Conservation (phyloP, 2,329 filamentous ascomycete species). For the Aaosphaeria arxii region DNA sequence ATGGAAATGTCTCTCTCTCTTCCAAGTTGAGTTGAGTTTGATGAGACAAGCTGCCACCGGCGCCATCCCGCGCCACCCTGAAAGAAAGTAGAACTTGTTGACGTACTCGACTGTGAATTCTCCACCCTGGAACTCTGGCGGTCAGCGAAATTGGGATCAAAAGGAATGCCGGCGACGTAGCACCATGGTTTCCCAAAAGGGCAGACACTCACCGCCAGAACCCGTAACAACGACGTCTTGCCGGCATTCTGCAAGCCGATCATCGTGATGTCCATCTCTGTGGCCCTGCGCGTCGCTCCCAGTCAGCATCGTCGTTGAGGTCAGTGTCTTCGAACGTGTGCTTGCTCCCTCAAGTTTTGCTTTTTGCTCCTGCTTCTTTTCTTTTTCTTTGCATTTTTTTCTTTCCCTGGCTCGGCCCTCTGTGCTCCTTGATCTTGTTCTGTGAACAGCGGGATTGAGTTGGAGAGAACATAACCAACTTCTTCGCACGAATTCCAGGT, state of each 20-base stretch:
- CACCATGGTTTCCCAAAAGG: slow-evolving; percentile 25
- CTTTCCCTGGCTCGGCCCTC: too few relatives aligned
- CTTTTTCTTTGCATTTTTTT: too few relatives aligned
- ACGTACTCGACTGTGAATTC: slow-evolving; percentile 99
- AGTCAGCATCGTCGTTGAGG: slow-evolving; percentile 12
- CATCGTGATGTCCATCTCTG: slow-evolving; percentile 99
- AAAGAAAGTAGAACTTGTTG: slow-evolving; percentile 12
- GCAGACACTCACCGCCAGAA: slow-evolving; percentile 77
- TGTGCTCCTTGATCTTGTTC: too few relatives aligned
- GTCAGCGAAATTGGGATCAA: slow-evolving; percentile 22
- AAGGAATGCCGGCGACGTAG: slow-evolving; percentile 16
- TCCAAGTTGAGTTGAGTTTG: not conserved
- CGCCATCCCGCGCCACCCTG: slow-evolving; percentile 22
- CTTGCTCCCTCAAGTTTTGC: slow-evolving; percentile 12
- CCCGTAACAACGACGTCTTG: slow-evolving; percentile 91
- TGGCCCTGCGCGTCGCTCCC: slow-evolving; percentile 64
- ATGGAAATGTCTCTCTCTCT: slow-evolving; percentile 10
- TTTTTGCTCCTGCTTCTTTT: slow-evolving; percentile 7
- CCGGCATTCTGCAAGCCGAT: slow-evolving; percentile 97
- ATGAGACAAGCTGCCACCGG: slow-evolving; percentile 17
- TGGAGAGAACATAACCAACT: too few relatives aligned
- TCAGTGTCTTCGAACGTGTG: slow-evolving; percentile 3
- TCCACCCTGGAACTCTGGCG: slow-evolving; percentile 66
- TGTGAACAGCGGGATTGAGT: too few relatives aligned
- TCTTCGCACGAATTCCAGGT: too few relatives aligned